Conservation (phyloP, 31 red algal genomes). For the Asparagopsis taxiformis region DNA sequence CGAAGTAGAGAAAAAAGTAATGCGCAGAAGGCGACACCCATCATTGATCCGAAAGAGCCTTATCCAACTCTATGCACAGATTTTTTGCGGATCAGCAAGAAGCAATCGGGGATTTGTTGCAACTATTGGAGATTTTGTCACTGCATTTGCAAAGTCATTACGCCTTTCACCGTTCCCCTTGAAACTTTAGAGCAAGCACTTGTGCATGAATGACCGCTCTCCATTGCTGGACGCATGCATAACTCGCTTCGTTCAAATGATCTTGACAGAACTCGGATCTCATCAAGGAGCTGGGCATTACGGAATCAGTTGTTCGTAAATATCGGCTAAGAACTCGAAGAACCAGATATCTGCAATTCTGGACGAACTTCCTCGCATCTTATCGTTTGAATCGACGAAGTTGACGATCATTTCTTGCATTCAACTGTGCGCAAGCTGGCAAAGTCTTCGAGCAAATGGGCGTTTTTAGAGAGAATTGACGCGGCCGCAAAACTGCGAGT, state of each 20-base stretch:
- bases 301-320: slow-evolving; percentile 15
- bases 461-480: slow-evolving; percentile 37
- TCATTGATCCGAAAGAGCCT: slow-evolving; percentile 18
- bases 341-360: slow-evolving; percentile 24
- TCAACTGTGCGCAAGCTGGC: slow-evolving; percentile 41
- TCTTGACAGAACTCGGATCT: slow-evolving; percentile 38
- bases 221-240: slow-evolving; percentile 41
- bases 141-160: slow-evolving; percentile 31
- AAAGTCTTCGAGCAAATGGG: slow-evolving; percentile 38
- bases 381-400: slow-evolving; percentile 61
- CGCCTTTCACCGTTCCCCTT: slow-evolving; percentile 44
- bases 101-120: slow-evolving; percentile 55
- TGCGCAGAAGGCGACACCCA: no score
- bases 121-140: slow-evolving; percentile 65
- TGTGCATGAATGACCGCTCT: slow-evolving; percentile 33
- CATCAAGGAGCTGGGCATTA: slow-evolving; percentile 46
- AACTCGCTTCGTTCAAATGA: slow-evolving; percentile 39
- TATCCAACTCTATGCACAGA: slow-evolving; percentile 40
- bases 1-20: background rate
- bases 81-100: slow-evolving; percentile 27
- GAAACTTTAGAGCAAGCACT: slow-evolving; percentile 42
- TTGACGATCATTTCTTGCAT: slow-evolving; percentile 35
- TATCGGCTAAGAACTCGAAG: slow-evolving; percentile 3
- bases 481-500: slow-evolving; percentile 47
- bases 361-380: slow-evolving; percentile 30